These are phyloP conservation scores for Eutypella sp. DNA, from an alignment of 2,329 filamentous ascomycete species.

Conservation along the genomic window DNA sequence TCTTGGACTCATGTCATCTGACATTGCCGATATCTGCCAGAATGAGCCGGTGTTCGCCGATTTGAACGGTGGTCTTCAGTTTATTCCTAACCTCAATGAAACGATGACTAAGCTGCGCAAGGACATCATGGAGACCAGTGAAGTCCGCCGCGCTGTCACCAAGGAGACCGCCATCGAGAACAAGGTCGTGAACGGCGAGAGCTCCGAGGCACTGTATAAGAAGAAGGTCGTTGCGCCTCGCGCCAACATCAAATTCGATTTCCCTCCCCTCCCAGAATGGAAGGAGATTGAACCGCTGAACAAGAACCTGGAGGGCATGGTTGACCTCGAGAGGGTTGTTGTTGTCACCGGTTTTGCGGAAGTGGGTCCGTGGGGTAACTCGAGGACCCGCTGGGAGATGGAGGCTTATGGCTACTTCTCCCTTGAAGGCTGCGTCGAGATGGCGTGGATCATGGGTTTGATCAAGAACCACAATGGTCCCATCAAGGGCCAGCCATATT, in stretches of 20 bases:
- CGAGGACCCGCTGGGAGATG: constrained; percentile 98
- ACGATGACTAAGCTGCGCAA: constrained; percentile 90
- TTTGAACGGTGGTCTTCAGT: constrained; percentile 94
- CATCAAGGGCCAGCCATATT: constrained; percentile 93
- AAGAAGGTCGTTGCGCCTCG: constrained; percentile 89
- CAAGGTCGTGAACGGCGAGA: constrained; percentile 92
- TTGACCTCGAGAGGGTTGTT: constrained; percentile 95
- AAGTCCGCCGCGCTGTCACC: constrained; percentile 86
- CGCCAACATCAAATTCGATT: constrained; percentile 97
- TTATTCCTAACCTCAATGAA: constrained; percentile 92
- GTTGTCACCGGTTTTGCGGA: constrained; percentile 96
- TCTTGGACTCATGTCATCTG: constrained; percentile 89
- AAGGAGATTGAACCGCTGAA: constrained; percentile 91
- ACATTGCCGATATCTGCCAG: constrained; percentile 93
- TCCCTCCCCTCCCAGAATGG: constrained; percentile 88
- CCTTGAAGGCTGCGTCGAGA: constrained; percentile 94
- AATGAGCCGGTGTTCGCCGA: constrained; percentile 93
- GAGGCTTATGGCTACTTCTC: constrained; percentile 96
- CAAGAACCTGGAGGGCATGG: constrained; percentile 88
- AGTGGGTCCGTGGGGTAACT: constrained; percentile 97
- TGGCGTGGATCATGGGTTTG: constrained; percentile 99
- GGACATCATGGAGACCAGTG: constrained; percentile 91
- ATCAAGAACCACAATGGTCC: constrained; percentile 98
- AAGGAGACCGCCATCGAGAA: constrained; percentile 97
- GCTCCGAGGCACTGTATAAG: constrained; percentile 88